A percentile compares a stretch with the other conserved stretches of the same genome.
These are phyloP conservation scores for Mycosphaerella sp. DNA, from an alignment of 2,329 filamentous ascomycete genomes.

Conservation along the genomic window DNA sequence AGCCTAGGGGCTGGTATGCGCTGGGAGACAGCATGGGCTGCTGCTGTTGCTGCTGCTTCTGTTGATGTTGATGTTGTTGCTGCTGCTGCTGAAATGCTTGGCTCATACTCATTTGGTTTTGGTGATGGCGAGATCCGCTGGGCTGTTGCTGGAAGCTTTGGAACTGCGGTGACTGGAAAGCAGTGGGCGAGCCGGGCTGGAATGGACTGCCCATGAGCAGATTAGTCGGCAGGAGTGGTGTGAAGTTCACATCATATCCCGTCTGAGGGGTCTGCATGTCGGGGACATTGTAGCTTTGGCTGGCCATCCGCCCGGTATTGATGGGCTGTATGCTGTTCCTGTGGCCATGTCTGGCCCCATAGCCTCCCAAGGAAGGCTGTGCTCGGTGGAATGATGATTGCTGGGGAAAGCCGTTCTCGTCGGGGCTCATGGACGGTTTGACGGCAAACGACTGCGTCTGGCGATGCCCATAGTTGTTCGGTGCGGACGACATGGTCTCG, in stretches of 20 bases:
- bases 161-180: slow-evolving; percentile 88
- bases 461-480: slow-evolving; percentile 48
- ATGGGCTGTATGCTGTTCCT: slow-evolving; percentile 73
- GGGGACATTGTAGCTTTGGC: slow-evolving; percentile 34
- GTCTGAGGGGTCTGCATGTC: slow-evolving; percentile 84
- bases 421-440: slow-evolving; percentile 64
- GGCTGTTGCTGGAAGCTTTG: slow-evolving; percentile 69
- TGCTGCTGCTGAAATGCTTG: slow-evolving; percentile 69
- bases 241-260: slow-evolving; percentile 97
- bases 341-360: slow-evolving; percentile 79
- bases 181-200: slow-evolving; percentile 85
- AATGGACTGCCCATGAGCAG: slow-evolving; percentile 93
- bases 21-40: slow-evolving; percentile 62
- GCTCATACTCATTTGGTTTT: slow-evolving; percentile 51
- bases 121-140: slow-evolving; percentile 38
- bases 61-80: slow-evolving; percentile 43
- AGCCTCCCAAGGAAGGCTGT: slow-evolving; percentile 62
- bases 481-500: slow-evolving; percentile 56
- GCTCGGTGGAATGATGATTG: slow-evolving; percentile 89
- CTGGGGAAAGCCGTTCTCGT: slow-evolving; percentile 86
- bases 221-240: slow-evolving; percentile 88
- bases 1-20: slow-evolving; percentile 77
- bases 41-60: slow-evolving; percentile 59
- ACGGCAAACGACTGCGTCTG: slow-evolving; percentile 57
- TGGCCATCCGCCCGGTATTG: slow-evolving; percentile 65